These are phyloP conservation scores for Diddensiella transvaalensis DNA, from an alignment of 805 yeast genomes.

Conservation along the genomic window DNA sequence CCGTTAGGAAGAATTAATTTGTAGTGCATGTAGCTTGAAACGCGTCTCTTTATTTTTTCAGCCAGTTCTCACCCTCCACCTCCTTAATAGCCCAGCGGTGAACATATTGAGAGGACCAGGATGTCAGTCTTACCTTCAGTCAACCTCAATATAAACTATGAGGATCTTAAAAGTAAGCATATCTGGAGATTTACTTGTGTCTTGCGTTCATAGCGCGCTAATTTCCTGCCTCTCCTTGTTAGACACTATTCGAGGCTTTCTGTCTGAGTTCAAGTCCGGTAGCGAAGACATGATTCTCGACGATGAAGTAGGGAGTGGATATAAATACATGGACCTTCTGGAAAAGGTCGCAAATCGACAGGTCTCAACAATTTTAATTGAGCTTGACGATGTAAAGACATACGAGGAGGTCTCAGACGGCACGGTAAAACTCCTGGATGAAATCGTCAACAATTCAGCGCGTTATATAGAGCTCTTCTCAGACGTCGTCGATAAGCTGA, in stretches of 20 bases:
- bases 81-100: too few species aligned
- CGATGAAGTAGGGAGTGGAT: constrained; percentile 1
- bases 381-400: constrained; percentile 75
- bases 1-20: too few species aligned
- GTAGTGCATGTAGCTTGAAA: too few species aligned
- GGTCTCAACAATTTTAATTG: constrained; percentile 60
- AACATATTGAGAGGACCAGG: too few species aligned
- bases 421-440: constrained; percentile 46
- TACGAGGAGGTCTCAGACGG: constrained; percentile 51
- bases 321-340: constrained; percentile 67
- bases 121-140: constrained; percentile 53
- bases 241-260: constrained; percentile 57
- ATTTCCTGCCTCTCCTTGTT: too few species aligned
- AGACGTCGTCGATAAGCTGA: constrained; percentile 66
- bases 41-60: constrained; percentile 6
- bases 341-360: constrained; percentile 87
- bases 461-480: constrained; percentile 78
- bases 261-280: constrained; percentile 58
- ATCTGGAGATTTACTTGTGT: too few species aligned
- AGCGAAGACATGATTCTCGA: constrained; percentile 24
- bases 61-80: too few species aligned
- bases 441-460: constrained; percentile 67
- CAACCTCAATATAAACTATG: constrained; percentile 70
- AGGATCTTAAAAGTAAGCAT: constrained; percentile 43
- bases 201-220: too few species aligned